Evolutionary conservation across 169 alveolate genomes (phyloP).

Genomic region (Perkinsus marinus): DNA sequence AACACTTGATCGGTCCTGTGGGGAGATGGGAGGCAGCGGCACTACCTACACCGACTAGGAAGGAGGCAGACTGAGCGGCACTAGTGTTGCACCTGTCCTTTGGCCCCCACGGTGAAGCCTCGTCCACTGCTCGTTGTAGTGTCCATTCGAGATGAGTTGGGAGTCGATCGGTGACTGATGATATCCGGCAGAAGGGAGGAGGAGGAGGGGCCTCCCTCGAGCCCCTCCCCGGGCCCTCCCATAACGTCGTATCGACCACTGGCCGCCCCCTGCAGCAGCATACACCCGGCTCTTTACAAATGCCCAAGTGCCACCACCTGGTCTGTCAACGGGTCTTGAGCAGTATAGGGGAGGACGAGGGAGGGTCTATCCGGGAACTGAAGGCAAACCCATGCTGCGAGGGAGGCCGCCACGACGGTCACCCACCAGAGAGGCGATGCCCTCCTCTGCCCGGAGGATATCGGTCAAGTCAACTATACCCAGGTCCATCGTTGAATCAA

Average conservation of each 20-base stretch:
- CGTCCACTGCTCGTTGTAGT: background rate
- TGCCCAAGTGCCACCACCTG: too few species aligned
- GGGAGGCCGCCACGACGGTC: background rate
- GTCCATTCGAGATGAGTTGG: background rate
- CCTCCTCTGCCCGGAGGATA: background rate
- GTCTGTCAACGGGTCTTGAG: too few species aligned
- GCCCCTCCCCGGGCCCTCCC: too few species aligned
- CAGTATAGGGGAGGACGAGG: too few species aligned
- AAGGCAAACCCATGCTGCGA: background rate
- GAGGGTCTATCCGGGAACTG: too few species aligned
- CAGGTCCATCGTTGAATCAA: background rate
- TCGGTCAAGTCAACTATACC: background rate
- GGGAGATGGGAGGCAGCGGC: background rate
- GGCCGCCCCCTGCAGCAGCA: too few species aligned
- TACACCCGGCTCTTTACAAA: too few species aligned
- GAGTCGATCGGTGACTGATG: background rate
- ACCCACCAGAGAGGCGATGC: background rate
- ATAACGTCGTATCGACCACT: too few species aligned
- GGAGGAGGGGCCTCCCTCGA: too few species aligned
- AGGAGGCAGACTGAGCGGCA: background rate
- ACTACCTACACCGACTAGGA: background rate
- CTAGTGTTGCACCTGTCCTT: background rate
- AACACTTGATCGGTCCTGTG: background rate
- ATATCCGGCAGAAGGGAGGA: background rate
- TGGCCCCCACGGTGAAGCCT: background rate